A percentile compares a stretch with the other conserved stretches of the same genome.
These are phyloP conservation scores for Naganishia vishniacii DNA, from an alignment of 768 basidiomycete species.

Conservation along the genomic window DNA sequence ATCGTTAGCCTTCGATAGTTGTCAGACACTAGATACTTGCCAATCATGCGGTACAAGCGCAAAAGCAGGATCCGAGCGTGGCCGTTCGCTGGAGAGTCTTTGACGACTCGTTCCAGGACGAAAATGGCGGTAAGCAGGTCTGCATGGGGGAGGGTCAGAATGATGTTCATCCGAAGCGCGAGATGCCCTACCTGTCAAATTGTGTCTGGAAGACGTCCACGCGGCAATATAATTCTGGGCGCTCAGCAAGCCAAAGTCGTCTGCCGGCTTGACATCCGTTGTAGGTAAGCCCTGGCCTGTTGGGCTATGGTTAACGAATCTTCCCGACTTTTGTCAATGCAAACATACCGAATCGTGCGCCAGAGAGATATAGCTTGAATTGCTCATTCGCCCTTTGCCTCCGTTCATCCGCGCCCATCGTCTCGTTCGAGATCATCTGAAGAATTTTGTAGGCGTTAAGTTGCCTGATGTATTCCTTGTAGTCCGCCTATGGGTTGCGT, in stretches of 20 bases:
- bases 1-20: too few relatives aligned
- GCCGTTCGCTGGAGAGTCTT: constrained; percentile 31
- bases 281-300: constrained; percentile 16
- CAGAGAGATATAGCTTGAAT: constrained; percentile 19
- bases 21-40: too few relatives aligned
- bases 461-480: constrained; percentile 18
- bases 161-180: neutral
- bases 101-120: constrained; percentile 30
- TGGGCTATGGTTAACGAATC: neutral
- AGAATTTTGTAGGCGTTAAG: constrained; percentile 28
- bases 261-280: constrained; percentile 29
- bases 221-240: constrained; percentile 23
- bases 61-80: constrained; percentile 36
- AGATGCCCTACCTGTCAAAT: neutral
- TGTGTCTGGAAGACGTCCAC: constrained; percentile 3
- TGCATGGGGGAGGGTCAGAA: neutral
- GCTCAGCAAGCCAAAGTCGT: constrained; percentile 26
- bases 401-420: neutral
- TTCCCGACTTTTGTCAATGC: neutral
- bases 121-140: constrained; percentile 30
- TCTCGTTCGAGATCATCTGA: neutral
- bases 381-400: neutral
- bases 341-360: constrained; percentile 19
- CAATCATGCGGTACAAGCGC: constrained; percentile 37
- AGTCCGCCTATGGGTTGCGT: neutral